A percentile compares a stretch with the other conserved stretches of the same genome.
Conservation (phyloP, 177 flowering plant species). For the Vitis hybrid region DNA sequence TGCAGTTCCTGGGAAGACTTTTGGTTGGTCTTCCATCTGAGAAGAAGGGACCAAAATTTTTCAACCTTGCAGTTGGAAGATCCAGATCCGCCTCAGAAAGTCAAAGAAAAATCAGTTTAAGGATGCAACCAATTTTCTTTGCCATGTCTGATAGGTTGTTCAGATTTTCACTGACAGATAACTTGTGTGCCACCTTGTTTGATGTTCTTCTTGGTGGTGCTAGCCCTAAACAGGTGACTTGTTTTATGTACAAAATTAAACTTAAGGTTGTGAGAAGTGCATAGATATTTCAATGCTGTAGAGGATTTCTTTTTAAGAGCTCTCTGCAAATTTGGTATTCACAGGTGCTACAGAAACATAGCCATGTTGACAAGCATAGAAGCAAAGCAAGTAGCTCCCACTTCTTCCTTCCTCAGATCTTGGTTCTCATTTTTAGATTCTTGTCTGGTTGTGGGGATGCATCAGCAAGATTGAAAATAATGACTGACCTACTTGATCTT, state of each 20-base stretch:
- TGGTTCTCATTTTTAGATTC: slow-evolving; percentile 78
- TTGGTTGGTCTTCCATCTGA: slow-evolving; percentile 91
- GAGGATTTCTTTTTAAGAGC: neutral
- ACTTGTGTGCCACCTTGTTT: slow-evolving; percentile 85
- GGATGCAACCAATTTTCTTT: slow-evolving; percentile 65
- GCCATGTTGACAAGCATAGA: slow-evolving; percentile 62
- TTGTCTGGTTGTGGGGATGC: slow-evolving; percentile 64
- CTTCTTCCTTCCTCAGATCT: slow-evolving; percentile 84
- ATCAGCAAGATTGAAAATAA: slow-evolving; percentile 61
- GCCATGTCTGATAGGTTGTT: slow-evolving; percentile 87
- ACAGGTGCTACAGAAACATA: slow-evolving; percentile 84
- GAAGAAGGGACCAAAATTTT: slow-evolving; percentile 86
- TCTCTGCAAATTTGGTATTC: slow-evolving; percentile 1
- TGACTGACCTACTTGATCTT: slow-evolving; percentile 81
- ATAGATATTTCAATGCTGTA: neutral
- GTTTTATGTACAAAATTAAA: neutral
- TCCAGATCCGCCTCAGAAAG: slow-evolving; percentile 65
- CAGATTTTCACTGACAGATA: slow-evolving; percentile 78
- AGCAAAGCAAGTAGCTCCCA: slow-evolving; percentile 61
- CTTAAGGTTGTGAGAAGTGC: neutral
- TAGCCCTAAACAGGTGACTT: slow-evolving; percentile 92
- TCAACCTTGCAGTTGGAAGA: slow-evolving; percentile 73
- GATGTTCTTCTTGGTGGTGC: slow-evolving; percentile 99
- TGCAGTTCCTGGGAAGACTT: slow-evolving; percentile 93
- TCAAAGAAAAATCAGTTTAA: slow-evolving; percentile 46